Conservation (phyloP, 2,329 filamentous ascomycete species). For the Orbilia quercus region DNA sequence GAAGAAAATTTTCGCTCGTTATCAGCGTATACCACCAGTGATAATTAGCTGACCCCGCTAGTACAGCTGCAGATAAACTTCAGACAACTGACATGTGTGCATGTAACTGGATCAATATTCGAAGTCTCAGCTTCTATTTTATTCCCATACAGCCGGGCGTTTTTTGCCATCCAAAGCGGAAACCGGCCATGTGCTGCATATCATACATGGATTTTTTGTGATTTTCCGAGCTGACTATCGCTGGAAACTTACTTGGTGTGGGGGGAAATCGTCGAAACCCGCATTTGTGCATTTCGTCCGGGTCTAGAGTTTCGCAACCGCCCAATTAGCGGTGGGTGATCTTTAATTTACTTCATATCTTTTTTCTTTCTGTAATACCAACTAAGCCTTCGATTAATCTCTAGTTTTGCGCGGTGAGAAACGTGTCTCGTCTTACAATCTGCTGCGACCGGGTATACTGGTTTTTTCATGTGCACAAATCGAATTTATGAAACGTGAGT, state of each 20-base stretch:
- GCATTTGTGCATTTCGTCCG: slow-evolving; percentile 33
- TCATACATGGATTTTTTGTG: neutral
- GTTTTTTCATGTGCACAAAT: slow-evolving; percentile 27
- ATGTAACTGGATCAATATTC: too few relatives aligned
- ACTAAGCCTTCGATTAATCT: neutral
- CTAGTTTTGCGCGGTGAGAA: neutral
- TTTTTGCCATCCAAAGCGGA: slow-evolving; percentile 9
- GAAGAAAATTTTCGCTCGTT: slow-evolving; percentile 3
- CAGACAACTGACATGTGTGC: slow-evolving; percentile 13
- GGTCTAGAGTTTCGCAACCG: slow-evolving; percentile 25
- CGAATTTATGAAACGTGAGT: slow-evolving; percentile 17
- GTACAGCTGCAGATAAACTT: slow-evolving; percentile 2
- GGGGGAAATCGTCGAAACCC: slow-evolving; percentile 25
- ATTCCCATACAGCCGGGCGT: neutral
- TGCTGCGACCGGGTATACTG: slow-evolving; percentile 27
- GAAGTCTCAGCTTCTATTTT: neutral
- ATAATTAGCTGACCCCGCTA: neutral
- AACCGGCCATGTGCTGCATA: too few relatives aligned
- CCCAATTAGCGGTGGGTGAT: slow-evolving; percentile 19
- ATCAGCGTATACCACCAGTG: neutral
- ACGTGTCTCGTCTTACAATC: slow-evolving; percentile 21
- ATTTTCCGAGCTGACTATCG: neutral
- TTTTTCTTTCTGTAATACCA: neutral
- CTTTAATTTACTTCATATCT: too few relatives aligned
- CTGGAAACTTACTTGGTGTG: slow-evolving; percentile 18